Base-by-base conservation (phyloP, 768 basidiomycete genomes). In the Trametes cubensis region DNA sequence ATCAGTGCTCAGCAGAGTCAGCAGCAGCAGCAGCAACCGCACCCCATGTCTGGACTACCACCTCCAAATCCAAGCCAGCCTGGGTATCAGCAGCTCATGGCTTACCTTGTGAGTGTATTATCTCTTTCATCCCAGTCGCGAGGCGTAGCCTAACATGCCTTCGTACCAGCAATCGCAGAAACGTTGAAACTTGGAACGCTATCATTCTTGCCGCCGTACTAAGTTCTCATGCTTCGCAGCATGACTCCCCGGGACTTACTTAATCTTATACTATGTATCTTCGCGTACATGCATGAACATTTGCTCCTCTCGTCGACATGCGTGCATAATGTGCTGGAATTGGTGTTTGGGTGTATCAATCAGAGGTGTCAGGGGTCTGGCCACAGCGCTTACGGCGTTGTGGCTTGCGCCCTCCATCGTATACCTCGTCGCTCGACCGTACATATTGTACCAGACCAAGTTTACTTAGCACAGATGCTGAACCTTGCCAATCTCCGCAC, bases 81-180 rank as follows among this genome's bases (percentile, higher is more conserved):
- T 0, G 78, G 76, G 50, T 88, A 86, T 66, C 85, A 86, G 66
- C 85, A 88, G 67, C 72, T 90, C 46, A 87, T 90, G 85, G 82
- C 84, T 18, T 90, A 84, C 69, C 76, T 88, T 64, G 88, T 89
- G 62, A 75, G 84, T 28, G 28, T 28, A 3, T 72, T 4, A 7
- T 15, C 14, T 49, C 48, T 10, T 28, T 28, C 25, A 8, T 23
- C 10, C 6, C 25, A 17, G 14, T 49, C 25, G 25, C 18, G 18
- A 26, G 11, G 34, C 30, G 15, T 14, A 21, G 18, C 11, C 39
- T 54, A 10, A 58, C 39, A 18, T 6, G 8, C 30, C 26, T 26
- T 2, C 13, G 14, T 34, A 1, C 21, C 30, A 44, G 48, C 60
- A 60, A 42, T 42, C 48, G 20, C 61, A 60, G 45, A 65, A 65